A percentile compares a stretch with the other conserved stretches of the same genome.
Evolutionary conservation across 1,284 basidiomycete species (phyloP).

Genomic region (Fomitiporia mediterranea): DNA sequence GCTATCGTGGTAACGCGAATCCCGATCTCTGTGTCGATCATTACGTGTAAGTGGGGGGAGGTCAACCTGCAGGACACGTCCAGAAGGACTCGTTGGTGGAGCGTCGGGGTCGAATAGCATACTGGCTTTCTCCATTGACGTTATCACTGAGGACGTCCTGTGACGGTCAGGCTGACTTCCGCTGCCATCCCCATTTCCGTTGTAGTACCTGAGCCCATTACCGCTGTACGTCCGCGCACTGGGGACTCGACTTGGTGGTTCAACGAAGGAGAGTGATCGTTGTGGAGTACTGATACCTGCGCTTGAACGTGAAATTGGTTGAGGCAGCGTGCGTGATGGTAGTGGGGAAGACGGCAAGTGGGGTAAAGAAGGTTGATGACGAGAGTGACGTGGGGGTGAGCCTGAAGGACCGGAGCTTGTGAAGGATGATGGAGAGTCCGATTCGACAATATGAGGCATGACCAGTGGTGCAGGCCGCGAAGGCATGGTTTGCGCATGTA

Average conservation of each 20-base stretch:
- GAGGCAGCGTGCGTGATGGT: not conserved
- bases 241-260: not conserved
- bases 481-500: not conserved
- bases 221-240: not conserved
- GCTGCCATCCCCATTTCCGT: not conserved
- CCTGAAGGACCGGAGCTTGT: not conserved
- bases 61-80: slow-evolving; percentile 1
- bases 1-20: not conserved
- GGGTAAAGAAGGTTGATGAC: not conserved
- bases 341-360: not conserved
- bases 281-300: not conserved
- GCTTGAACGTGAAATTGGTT: not conserved
- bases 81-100: not conserved
- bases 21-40: not conserved
- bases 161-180: not conserved
- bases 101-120: not conserved
- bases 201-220: not conserved
- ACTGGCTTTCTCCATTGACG: slow-evolving; percentile 7
- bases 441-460: not conserved
- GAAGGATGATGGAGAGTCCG: not conserved
- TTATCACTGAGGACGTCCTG: not conserved
- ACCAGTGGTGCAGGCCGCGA: not conserved
- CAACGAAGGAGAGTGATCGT: not conserved
- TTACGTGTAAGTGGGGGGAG: too few relatives aligned
- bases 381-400: not conserved